These are phyloP conservation scores for Fomitiporia mediterranea DNA, from an alignment of 1,284 basidiomycete genomes.

Conservation along the genomic window DNA sequence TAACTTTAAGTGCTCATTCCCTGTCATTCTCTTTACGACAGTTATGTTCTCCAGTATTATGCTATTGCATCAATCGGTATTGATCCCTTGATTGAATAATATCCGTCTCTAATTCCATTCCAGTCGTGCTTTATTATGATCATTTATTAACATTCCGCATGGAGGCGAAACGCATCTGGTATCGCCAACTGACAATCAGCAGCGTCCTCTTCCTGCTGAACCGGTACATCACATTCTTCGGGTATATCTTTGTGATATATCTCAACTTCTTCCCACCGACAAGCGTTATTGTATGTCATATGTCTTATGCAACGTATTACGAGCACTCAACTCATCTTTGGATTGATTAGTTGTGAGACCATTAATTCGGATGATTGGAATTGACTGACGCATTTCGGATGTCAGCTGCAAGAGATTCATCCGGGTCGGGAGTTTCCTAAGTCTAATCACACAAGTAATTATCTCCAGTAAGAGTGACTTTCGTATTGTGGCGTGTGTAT, in stretches of 20 bases:
- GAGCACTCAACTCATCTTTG: background rate
- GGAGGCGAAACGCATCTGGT: constrained; percentile 13
- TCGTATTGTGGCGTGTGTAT: too few relatives aligned
- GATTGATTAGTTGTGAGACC: constrained; percentile 1
- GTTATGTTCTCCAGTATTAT: constrained; percentile 7
- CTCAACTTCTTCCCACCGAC: constrained; percentile 11
- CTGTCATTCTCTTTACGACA: background rate
- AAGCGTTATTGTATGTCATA: background rate
- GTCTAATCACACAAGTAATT: constrained; percentile 10
- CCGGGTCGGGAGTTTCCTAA: constrained; percentile 5
- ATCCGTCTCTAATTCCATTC: background rate
- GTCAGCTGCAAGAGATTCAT: constrained; percentile 11
- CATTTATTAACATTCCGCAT: constrained; percentile 15
- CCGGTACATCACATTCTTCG: constrained; percentile 15
- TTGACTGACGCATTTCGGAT: background rate
- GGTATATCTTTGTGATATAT: constrained; percentile 12
- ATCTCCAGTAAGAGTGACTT: constrained; percentile 4
- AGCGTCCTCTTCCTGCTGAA: constrained; percentile 16
- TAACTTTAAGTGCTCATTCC: background rate
- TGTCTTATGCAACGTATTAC: background rate
- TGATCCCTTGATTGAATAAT: background rate
- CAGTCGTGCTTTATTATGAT: constrained; percentile 19
- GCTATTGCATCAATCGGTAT: constrained; percentile 13
- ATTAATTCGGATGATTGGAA: background rate
- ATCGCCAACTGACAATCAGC: constrained; percentile 2